Evolutionary conservation across 192 early-diverging fungal species (phyloP).

Genomic region (Mortierella hygrophila): DNA sequence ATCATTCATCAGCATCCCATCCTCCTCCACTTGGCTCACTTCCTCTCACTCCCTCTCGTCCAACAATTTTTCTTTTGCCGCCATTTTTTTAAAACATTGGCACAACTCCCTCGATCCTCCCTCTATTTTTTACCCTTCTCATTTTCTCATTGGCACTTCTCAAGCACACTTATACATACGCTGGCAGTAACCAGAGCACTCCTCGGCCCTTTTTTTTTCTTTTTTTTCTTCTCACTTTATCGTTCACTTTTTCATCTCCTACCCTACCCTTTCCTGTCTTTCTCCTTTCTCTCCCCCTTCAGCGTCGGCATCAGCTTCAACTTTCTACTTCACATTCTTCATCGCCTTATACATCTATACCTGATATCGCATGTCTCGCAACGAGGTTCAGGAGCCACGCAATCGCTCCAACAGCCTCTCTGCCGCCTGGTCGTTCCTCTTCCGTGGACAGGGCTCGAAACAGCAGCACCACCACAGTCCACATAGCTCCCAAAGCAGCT

Average conservation of each 20-base stretch:
- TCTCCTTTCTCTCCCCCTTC: conserved; percentile 12
- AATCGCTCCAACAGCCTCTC: conserved; percentile 52
- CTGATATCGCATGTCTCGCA: conserved; percentile 30
- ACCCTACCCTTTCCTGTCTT: not conserved
- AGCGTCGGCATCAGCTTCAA: conserved; percentile 5
- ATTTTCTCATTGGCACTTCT: conserved; percentile 25
- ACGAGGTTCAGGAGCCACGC: conserved; percentile 47
- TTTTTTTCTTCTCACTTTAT: not conserved
- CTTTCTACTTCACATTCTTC: conserved; percentile 5
- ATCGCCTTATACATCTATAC: not conserved
- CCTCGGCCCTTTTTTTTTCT: not conserved
- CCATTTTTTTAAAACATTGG: conserved; percentile 10
- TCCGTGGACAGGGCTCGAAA: conserved; percentile 33
- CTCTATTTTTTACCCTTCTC: conserved; percentile 7
- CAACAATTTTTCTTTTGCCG: conserved; percentile 24
- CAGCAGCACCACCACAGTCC: conserved; percentile 7
- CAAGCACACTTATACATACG: too few relatives aligned
- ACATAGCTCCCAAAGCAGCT: not conserved
- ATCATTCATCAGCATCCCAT: conserved; percentile 5
- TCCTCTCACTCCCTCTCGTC: not conserved
- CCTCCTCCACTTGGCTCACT: not conserved
- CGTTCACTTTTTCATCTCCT: not conserved
- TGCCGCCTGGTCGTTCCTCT: conserved; percentile 48
- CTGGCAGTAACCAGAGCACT: not conserved
- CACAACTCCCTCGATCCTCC: conserved; percentile 4